Evolutionary conservation across 2,329 filamentous ascomycete genomes (phyloP).

Genomic region (Ustulina deusta): DNA sequence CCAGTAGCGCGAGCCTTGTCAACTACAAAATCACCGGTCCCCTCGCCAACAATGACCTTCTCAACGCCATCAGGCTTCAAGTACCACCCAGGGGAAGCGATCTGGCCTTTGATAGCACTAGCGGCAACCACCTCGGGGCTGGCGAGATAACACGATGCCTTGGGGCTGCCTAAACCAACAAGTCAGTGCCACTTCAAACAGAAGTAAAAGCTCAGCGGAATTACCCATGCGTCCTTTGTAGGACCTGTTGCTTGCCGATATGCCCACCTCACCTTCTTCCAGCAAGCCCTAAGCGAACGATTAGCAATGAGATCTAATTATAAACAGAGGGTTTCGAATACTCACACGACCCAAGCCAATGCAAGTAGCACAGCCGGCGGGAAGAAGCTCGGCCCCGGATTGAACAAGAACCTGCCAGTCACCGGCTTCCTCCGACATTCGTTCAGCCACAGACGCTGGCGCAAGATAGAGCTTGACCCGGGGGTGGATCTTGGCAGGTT

Average conservation of each 20-base stretch:
- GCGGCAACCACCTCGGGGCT: constrained; percentile 6
- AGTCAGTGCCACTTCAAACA: not conserved
- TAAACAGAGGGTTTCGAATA: too few relatives aligned
- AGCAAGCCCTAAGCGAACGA: constrained; percentile 8
- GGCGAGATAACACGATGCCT: not conserved
- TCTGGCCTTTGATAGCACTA: constrained; percentile 69
- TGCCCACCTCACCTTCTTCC: constrained; percentile 71
- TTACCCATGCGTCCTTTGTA: constrained; percentile 14
- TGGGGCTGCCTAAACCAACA: not conserved
- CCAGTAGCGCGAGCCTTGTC: constrained; percentile 6
- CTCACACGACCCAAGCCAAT: constrained; percentile 80
- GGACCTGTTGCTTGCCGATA: not conserved
- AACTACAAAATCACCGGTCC: constrained; percentile 4
- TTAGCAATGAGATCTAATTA: not conserved
- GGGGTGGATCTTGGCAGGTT: constrained; percentile 75
- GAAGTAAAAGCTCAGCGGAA: not conserved
- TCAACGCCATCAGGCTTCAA: constrained; percentile 74
- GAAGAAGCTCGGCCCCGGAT: constrained; percentile 79
- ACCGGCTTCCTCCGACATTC: constrained; percentile 82
- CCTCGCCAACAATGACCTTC: constrained; percentile 70
- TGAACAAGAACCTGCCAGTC: constrained; percentile 87
- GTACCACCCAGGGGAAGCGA: constrained; percentile 83
- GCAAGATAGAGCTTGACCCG: constrained; percentile 91
- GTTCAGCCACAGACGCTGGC: constrained; percentile 83
- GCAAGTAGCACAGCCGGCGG: constrained; percentile 83